phyloP scores from a whole-genome alignment of 257 asterid species.

The Solanum etuberosum region DNA sequence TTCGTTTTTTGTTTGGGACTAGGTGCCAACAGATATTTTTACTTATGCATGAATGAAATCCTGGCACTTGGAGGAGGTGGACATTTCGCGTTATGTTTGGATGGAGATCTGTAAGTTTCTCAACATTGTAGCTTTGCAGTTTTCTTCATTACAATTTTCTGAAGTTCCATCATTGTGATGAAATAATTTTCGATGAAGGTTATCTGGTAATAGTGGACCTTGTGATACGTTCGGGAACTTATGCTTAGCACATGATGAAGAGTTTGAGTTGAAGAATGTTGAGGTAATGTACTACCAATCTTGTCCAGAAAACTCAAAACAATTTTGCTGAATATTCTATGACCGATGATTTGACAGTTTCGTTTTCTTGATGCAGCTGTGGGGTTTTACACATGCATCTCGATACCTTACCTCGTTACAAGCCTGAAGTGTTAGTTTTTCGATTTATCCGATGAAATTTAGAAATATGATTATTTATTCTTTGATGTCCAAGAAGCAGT shows the following conservation, averaged over 20 bases:
- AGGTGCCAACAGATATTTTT: slow-evolving; percentile 90
- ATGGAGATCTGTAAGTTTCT: slow-evolving; percentile 76
- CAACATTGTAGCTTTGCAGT: not conserved
- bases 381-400: slow-evolving; percentile 89
- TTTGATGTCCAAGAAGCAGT: not conserved
- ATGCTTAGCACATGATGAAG: slow-evolving; percentile 78
- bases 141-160: not conserved
- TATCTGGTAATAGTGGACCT: slow-evolving; percentile 83
- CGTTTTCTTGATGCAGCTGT: slow-evolving; percentile 45
- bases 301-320: not conserved
- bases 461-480: not conserved
- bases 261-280: slow-evolving; percentile 71
- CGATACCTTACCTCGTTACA: slow-evolving; percentile 24
- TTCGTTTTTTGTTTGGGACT: not conserved
- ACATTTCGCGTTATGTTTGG: slow-evolving; percentile 69
- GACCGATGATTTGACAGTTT: not conserved
- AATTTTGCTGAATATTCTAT: not conserved
- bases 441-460: not conserved
- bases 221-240: slow-evolving; percentile 87
- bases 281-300: slow-evolving; percentile 38
- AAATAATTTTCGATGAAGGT: slow-evolving; percentile 20
- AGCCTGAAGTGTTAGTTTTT: not conserved
- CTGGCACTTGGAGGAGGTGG: slow-evolving; percentile 97
- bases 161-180: not conserved
- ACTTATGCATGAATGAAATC: slow-evolving; percentile 73